Base-by-base conservation (phyloP, 805 yeast genomes). In the Saturnispora quitensis region DNA sequence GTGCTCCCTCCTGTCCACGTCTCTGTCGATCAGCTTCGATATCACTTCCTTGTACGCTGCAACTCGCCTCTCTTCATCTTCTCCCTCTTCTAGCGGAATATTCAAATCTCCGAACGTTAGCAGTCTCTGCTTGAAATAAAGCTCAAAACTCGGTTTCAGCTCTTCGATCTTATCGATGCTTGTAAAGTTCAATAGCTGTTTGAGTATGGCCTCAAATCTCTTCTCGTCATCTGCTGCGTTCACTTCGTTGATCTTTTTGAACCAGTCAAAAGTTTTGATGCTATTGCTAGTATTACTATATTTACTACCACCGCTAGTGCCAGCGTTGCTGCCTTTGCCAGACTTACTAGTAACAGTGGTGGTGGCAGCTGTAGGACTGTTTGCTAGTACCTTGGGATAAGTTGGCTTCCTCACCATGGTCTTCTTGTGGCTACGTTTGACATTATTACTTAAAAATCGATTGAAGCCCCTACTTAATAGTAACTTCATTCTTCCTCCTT, bases 51-150 rank as follows among this genome's bases (percentile, higher is more conserved):
- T 17, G 4, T 53, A 53, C n/a, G 38, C 18, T 12, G 40, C 18
- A 25, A 49, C 22, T 38, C 34, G 33, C 24, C 42, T 27, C 17
- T 36, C 40, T 13, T 34, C 44, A 10, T 43, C 50, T 36, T 22
- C 18, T 24, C 44, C 25, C 20, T 50, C 46, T 34, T 27, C n/a
- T n/a, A 47, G 24, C 24, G 54, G 53, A 22, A 53, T 43, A 46
- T 36, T 33, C 34, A 53, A 35, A 33, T 56, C 59, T 10, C 66
- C 67, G 53, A 62, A 64, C 17, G 49, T 50, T 9, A 38, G 10
- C 9, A 63, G 17, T 17, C 55, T 45, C 18, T 51, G 45, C 18
- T 45, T 36, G 31, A 58, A 38, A 17, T 55, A 47, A 17, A 56
- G 34, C 10, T 44, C 53, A 51, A 60, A 56, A 48, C 55, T 56